Conservation (phyloP, 257 asterid genomes). For the Nicotiana undulata region DNA sequence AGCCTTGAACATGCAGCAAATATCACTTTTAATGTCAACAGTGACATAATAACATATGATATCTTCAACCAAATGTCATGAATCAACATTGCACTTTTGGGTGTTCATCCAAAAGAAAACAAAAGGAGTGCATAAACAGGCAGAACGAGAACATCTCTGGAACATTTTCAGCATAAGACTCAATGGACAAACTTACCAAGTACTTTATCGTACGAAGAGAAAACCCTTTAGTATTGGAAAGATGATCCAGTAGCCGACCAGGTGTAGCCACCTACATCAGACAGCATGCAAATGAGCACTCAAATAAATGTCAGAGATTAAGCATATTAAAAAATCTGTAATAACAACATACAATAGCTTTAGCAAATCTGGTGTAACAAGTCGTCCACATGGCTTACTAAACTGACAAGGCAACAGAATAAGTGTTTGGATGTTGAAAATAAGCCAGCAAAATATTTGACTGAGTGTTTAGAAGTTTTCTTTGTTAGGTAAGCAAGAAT, state of each 20-base stretch:
- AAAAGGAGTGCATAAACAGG: background rate
- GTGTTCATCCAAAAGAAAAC: background rate
- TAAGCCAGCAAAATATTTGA: background rate
- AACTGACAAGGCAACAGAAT: background rate
- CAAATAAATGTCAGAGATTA: background rate
- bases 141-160: background rate
- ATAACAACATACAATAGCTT: background rate
- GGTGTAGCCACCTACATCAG: conserved; percentile 85
- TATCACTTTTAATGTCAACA: background rate
- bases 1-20: background rate
- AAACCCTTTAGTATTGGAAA: conserved; percentile 80
- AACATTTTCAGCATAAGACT: conserved; percentile 5
- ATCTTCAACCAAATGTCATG: background rate
- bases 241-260: conserved; percentile 89
- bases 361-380: background rate
- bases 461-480: background rate
- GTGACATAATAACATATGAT: background rate
- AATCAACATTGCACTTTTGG: background rate
- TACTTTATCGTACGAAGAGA: conserved; percentile 56
- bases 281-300: background rate
- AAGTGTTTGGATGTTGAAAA: background rate
- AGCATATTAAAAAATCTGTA: background rate
- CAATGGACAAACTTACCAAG: conserved; percentile 45
- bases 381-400: background rate
- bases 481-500: background rate